Percentiles rank a stretch among this genome's conserved stretches.
These are phyloP conservation scores for Pulveroboletus sp. DNA, from an alignment of 768 basidiomycete genomes.

Conservation along the genomic window DNA sequence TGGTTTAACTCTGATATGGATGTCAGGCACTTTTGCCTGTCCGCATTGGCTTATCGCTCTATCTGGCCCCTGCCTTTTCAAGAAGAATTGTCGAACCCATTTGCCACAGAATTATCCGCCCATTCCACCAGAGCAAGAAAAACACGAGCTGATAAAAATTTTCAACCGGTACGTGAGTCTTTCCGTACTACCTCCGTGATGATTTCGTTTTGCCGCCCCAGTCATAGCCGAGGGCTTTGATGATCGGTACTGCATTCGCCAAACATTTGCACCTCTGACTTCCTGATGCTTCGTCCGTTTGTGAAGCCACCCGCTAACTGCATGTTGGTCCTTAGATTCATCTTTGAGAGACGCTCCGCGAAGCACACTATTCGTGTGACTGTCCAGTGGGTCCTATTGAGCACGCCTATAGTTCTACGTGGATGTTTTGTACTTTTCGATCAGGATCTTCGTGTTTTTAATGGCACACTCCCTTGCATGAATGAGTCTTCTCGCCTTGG, in stretches of 20 bases:
- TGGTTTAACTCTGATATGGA: neutral
- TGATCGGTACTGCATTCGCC: constrained; percentile 64
- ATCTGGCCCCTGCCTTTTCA: constrained; percentile 69
- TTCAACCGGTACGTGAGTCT: constrained; percentile 26
- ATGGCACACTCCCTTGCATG: constrained; percentile 67
- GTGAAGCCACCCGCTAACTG: constrained; percentile 2
- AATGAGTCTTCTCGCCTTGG: constrained; percentile 63
- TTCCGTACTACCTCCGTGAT: constrained; percentile 33
- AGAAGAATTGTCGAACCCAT: constrained; percentile 61
- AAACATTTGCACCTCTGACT: constrained; percentile 65
- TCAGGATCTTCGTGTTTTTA: constrained; percentile 51
- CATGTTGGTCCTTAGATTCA: constrained; percentile 1
- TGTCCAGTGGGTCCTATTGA: constrained; percentile 1
- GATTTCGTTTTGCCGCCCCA: constrained; percentile 71
- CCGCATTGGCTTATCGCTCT: constrained; percentile 67
- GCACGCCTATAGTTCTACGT: neutral
- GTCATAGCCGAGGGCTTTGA: constrained; percentile 62
- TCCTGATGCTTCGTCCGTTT: neutral
- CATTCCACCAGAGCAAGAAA: constrained; percentile 13
- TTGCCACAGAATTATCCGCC: constrained; percentile 26
- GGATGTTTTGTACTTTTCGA: constrained; percentile 37
- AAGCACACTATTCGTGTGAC: neutral
- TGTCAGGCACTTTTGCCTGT: constrained; percentile 66
- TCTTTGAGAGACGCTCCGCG: neutral
- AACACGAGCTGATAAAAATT: neutral